Evolutionary conservation across 2,329 filamentous ascomycete genomes (phyloP), one percentile per base, ranked within the genome.

Genomic region (Aureobasidium pullulans): DNA sequence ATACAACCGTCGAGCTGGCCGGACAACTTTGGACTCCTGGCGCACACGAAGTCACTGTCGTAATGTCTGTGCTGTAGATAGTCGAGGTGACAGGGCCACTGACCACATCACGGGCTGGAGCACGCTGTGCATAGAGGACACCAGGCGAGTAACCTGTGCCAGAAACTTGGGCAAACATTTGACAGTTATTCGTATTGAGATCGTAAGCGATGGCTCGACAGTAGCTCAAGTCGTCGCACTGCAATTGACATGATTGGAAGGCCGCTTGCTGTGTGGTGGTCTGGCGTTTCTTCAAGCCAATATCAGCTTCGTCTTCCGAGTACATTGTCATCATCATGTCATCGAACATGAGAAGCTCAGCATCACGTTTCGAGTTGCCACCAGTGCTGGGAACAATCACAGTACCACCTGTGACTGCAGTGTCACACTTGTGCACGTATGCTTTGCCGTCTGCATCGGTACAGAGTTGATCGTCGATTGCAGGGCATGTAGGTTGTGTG

Each of bases 381-480:
- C 5, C 49, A 3, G 10, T 29, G 23, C 31, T 28, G 2, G n/a
- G 6, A 6, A 43, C 48, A 16, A 60, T 53, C 9, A 60, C 43
- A 6, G 58, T 60, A 29, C 58, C 58, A 34, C 58, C 58, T 4
- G 40, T 53, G 6, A 48, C 40, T 8, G 40, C 49, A 43, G 40
- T 54, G 13, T 54, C 58, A 19, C 58, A 60, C 8, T 34, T 9
- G 28, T 52, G 48, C 1, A 23, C 15, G 42, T 60, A 60, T 9
- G 58, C 58, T 31, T 60, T 60, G 13, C 58, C 58, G 36, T 60
- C 49, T n/a, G 58, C 37, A 48, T 60, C 58, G 8, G 39, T 60
- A 50, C 58, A 60, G 7, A 42, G 56, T 19, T 34, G 32, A 23
- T 48, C 48, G 8, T 54, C 31, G n/a, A 60, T 43, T 8, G 43